phyloP scores from a whole-genome alignment of 73 alveolate species.

The Paramecium bursaria region DNA sequence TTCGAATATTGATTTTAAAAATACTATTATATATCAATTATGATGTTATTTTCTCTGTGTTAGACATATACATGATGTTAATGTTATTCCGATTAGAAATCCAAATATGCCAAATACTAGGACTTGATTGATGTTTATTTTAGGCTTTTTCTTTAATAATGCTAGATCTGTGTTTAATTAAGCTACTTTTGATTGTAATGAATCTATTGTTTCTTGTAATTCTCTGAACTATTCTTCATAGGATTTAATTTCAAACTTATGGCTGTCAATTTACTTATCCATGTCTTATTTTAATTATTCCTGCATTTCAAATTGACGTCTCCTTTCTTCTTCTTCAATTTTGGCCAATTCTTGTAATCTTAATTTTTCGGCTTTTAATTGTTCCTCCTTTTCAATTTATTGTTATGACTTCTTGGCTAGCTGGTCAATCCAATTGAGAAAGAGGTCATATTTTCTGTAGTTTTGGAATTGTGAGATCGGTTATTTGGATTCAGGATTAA shows the following conservation, averaged over 20 bases:
- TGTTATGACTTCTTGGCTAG: neutral
- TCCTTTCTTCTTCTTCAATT: neutral
- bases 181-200: neutral
- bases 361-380: constrained; percentile 10
- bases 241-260: neutral
- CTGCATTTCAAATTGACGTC: neutral
- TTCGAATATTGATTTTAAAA: too few relatives aligned
- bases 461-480: constrained; percentile 10
- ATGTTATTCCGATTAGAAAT: neutral
- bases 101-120: constrained; percentile 13
- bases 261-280: neutral
- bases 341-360: neutral
- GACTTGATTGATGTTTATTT: constrained; percentile 21
- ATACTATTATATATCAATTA: too few relatives aligned
- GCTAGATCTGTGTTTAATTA: neutral
- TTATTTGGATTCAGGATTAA: constrained; percentile 12
- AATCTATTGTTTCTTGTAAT: neutral
- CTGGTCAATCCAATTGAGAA: constrained; percentile 17
- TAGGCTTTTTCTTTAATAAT: neutral
- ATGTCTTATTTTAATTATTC: neutral
- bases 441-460: constrained; percentile 10
- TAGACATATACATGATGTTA: constrained; percentile 37
- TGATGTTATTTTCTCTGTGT: neutral
- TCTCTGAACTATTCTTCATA: neutral
- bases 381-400: neutral